Evolutionary conservation across 2,329 filamentous ascomycete species (phyloP).

Genomic region (Claviceps monticola): DNA sequence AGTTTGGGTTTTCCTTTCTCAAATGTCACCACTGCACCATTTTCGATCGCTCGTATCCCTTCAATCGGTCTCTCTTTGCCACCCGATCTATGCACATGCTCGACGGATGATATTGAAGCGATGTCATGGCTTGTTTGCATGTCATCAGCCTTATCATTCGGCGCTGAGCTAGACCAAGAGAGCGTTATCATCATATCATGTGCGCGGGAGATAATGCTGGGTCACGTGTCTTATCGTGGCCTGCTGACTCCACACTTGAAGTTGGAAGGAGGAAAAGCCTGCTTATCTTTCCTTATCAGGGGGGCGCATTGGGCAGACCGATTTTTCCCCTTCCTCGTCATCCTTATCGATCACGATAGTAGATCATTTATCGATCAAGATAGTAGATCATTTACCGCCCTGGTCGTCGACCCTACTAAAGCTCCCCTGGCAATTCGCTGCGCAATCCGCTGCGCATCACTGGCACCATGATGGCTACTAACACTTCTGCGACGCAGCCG

Average conservation of each 20-base stretch:
- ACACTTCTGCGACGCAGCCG: constrained; percentile 60
- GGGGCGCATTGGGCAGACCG: constrained; percentile 14
- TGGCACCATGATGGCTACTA: constrained; percentile 36
- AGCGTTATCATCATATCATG: constrained; percentile 1
- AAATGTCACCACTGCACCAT: not conserved
- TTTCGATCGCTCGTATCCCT: not conserved
- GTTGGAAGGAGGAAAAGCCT: constrained; percentile 5
- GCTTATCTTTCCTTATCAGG: constrained; percentile 24
- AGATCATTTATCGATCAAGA: constrained; percentile 19
- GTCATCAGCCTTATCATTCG: not conserved
- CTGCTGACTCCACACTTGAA: not conserved
- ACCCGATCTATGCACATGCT: not conserved
- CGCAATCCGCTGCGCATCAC: constrained; percentile 15
- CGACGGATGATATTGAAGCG: not conserved
- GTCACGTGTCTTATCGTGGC: constrained; percentile 19
- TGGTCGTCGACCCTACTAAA: constrained; percentile 14
- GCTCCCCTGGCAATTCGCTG: constrained; percentile 12
- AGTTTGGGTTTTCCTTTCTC: constrained; percentile 11
- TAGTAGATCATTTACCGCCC: constrained; percentile 19
- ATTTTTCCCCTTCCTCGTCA: constrained; percentile 21
- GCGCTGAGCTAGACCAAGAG: not conserved
- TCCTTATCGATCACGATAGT: constrained; percentile 26
- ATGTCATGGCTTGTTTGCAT: not conserved
- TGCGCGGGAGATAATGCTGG: constrained; percentile 7
- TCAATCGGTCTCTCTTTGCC: not conserved